A percentile compares a stretch with the other conserved stretches of the same genome.
phyloP scores from a whole-genome alignment of 495 filamentous ascomycete genomes.

The Bathelium albidoporum region DNA sequence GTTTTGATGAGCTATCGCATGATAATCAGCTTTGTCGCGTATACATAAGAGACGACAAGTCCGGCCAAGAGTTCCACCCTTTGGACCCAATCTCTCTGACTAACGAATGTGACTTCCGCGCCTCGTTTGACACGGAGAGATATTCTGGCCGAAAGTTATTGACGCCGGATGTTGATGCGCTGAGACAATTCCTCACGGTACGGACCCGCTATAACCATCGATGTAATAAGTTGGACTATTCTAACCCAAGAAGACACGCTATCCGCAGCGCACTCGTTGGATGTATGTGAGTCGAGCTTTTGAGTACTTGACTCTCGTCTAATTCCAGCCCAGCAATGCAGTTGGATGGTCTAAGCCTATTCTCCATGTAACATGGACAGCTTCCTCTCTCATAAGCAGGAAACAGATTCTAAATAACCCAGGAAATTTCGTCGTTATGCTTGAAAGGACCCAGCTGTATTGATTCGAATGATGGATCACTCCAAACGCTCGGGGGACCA shows the following conservation, averaged over 20 bases:
- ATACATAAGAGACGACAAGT: background rate
- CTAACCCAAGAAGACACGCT: background rate
- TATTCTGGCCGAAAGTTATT: background rate
- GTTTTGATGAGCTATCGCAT: background rate
- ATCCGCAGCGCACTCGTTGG: background rate
- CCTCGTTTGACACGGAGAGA: background rate
- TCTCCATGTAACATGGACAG: background rate
- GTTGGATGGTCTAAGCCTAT: background rate
- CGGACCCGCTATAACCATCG: background rate
- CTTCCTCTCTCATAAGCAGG: background rate
- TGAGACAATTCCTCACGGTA: background rate
- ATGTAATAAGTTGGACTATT: background rate
- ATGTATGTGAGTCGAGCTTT: background rate
- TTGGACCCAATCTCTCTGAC: background rate
- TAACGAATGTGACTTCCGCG: background rate
- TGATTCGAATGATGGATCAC: conserved; percentile 2
- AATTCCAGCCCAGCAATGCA: background rate
- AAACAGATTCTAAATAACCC: background rate
- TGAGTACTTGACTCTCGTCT: background rate
- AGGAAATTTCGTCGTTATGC: background rate
- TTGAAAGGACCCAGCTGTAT: conserved; percentile 4
- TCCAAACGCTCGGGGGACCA: conserved; percentile 11
- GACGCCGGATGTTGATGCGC: background rate
- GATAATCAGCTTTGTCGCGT: background rate
- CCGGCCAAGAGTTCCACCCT: background rate